Conservation (phyloP, 2,329 filamentous ascomycete genomes). For the Bipolaris gigantea region DNA sequence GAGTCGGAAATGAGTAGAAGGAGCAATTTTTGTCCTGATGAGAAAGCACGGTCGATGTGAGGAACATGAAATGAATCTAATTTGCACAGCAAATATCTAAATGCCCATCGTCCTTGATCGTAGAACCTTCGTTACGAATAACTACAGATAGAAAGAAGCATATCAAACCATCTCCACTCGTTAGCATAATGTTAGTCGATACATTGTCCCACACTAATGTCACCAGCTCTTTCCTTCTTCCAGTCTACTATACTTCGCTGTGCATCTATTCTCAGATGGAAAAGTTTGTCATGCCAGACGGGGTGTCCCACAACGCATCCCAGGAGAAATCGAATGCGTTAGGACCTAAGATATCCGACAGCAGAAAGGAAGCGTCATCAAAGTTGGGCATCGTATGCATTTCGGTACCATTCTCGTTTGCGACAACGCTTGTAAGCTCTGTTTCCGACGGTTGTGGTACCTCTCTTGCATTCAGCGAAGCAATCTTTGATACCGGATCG, state of each 20-base stretch:
- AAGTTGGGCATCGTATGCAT: conserved; percentile 20
- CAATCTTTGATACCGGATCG: conserved; percentile 44
- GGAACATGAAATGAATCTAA: neutral
- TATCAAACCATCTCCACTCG: too few relatives aligned
- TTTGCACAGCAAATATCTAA: neutral
- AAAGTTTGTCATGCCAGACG: conserved; percentile 40
- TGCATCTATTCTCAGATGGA: conserved; percentile 19
- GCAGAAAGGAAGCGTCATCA: conserved; percentile 33
- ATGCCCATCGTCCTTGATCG: too few relatives aligned
- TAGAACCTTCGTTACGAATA: too few relatives aligned
- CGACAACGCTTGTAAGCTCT: conserved; percentile 17
- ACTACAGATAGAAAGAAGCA: too few relatives aligned
- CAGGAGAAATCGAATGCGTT: conserved; percentile 43
- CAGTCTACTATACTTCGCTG: neutral
- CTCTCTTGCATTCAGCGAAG: conserved; percentile 30
- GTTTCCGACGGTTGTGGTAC: conserved; percentile 23
- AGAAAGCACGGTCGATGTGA: too few relatives aligned
- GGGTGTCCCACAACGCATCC: conserved; percentile 44
- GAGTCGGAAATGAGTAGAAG: neutral
- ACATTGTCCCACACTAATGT: neutral
- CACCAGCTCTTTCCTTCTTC: neutral
- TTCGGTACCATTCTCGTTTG: conserved; percentile 8
- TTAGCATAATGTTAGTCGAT: neutral
- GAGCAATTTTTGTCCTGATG: too few relatives aligned
- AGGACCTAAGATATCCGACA: conserved; percentile 39